Conservation (phyloP, 805 yeast species). For the Maudiozyma turicensis region DNA sequence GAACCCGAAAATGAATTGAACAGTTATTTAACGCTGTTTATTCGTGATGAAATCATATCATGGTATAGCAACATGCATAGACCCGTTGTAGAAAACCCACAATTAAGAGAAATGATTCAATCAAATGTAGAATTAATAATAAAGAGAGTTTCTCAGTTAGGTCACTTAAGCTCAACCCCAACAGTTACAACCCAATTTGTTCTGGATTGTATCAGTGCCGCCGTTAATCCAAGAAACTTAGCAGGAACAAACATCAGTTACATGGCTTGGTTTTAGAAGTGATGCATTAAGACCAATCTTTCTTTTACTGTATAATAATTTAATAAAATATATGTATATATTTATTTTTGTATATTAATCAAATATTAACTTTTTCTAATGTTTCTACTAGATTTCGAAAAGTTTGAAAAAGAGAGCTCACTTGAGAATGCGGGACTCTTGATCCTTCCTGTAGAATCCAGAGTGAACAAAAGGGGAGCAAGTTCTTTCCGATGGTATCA, state of each 20-base stretch:
- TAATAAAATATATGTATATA: no score
- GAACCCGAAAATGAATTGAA: conserved; percentile 91
- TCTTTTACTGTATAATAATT: no score
- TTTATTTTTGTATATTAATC: no score
- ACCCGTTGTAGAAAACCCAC: conserved; percentile 73
- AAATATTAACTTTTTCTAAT: no score
- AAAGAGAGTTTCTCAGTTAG: conserved; percentile 68
- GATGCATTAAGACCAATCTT: no score
- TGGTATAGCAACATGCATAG: conserved; percentile 89
- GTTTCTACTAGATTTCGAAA: no score
- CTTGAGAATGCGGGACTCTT: no score
- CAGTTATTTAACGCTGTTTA: conserved; percentile 85
- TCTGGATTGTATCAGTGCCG: conserved; percentile 82
- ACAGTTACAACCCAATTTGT: conserved; percentile 78
- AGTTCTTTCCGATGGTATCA: no score
- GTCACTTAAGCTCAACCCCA: conserved; percentile 46
- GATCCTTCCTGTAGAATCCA: no score
- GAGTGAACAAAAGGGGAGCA: no score
- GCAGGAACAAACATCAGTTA: conserved; percentile 88
- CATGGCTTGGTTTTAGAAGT: conserved; percentile 79
- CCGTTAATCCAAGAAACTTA: conserved; percentile 87
- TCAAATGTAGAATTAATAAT: conserved; percentile 79
- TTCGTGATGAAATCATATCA: conserved; percentile 88
- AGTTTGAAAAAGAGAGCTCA: no score
- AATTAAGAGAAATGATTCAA: conserved; percentile 75